Base-by-base conservation (phyloP, 78 protist species). In the Diacronema lutheri region DNA sequence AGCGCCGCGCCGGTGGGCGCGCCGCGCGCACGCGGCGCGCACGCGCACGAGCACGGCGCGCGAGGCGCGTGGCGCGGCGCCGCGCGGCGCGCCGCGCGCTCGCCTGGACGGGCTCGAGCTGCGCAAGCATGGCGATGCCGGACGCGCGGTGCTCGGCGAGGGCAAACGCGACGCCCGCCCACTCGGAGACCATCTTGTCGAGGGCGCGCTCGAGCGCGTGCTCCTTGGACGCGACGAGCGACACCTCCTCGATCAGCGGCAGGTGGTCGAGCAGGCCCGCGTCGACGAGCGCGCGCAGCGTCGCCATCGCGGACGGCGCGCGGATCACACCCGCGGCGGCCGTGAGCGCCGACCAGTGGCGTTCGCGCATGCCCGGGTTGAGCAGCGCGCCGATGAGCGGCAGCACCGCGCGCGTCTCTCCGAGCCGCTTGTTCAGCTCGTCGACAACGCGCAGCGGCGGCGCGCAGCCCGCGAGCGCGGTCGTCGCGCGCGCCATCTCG, bases 161-260 rank as follows among this genome's bases (percentile, higher is more conserved):
- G 38, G 65, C 85, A 20, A 93, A 90, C 38, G 19, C 13, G 37
- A 92, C 9, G 12, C 57, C 72, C 66, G 77, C 4, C 96, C 95
- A 92, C 71, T 89, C 95, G 38, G 21, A 57, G 26, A 41, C 0
- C 97, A 95, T 95, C 44, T 85, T 62, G 62, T 37, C 86, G 29
- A 93, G 91, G 0, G 94, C 55, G 62, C 78, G 81, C 83, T 92
- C 94, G 56, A 93, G 92, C 21, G 69, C 0, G 81, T 12, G 87
- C 82, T 94, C 96, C n/a, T 90, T 89, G 5, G 85, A 35, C 16
- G 94, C 96, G 10, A 83, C 50, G 38, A 88, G 92, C 25, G 81
- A 33, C 35, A 84, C 61, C 61, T 69, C 56, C 65, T 58, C 20
- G 62, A 95, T 80, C 56, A 5, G 46, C 31, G 69, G 82, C 50